phyloP scores from a whole-genome alignment of 345 rosid genomes.

The Eucalyptus marginata region DNA sequence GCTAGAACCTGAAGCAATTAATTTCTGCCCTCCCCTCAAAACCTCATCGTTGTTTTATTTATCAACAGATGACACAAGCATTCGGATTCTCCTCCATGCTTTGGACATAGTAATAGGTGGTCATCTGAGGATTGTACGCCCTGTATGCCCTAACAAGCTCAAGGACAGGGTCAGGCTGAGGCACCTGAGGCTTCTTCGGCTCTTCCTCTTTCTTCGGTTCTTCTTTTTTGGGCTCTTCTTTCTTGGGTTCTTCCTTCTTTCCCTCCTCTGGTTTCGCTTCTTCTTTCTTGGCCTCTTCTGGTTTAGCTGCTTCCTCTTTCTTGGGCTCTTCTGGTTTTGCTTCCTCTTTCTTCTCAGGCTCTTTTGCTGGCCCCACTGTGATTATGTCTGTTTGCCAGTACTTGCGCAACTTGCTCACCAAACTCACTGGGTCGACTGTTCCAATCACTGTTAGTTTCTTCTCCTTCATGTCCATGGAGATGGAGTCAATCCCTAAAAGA shows the following conservation, averaged over 20 bases:
- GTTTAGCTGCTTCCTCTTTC: constrained; percentile 37
- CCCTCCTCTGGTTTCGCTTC: constrained; percentile 5
- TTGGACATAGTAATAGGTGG: constrained; percentile 59
- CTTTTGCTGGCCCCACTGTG: constrained; percentile 78
- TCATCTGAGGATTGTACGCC: constrained; percentile 72
- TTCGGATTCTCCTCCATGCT: constrained; percentile 96
- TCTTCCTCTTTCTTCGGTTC: constrained; percentile 33
- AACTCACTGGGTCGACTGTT: constrained; percentile 55
- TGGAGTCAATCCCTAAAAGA: constrained; percentile 65
- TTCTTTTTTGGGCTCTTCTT: constrained; percentile 51
- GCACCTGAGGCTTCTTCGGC: constrained; percentile 9
- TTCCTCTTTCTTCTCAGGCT: constrained; percentile 71
- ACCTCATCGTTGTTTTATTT: neutral
- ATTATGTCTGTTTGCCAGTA: constrained; percentile 61
- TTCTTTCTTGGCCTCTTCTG: constrained; percentile 28
- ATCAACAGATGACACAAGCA: constrained; percentile 60
- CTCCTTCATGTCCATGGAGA: constrained; percentile 74
- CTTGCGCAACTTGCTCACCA: constrained; percentile 75
- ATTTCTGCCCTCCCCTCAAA: neutral
- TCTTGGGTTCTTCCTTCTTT: constrained; percentile 22
- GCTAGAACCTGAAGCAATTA: neutral
- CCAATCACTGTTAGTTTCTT: constrained; percentile 72
- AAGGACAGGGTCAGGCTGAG: constrained; percentile 43
- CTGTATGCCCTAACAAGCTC: constrained; percentile 81
- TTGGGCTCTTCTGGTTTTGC: constrained; percentile 57